Conservation (phyloP, 1,139 yeast species). For the Geotrichum europaeum region DNA sequence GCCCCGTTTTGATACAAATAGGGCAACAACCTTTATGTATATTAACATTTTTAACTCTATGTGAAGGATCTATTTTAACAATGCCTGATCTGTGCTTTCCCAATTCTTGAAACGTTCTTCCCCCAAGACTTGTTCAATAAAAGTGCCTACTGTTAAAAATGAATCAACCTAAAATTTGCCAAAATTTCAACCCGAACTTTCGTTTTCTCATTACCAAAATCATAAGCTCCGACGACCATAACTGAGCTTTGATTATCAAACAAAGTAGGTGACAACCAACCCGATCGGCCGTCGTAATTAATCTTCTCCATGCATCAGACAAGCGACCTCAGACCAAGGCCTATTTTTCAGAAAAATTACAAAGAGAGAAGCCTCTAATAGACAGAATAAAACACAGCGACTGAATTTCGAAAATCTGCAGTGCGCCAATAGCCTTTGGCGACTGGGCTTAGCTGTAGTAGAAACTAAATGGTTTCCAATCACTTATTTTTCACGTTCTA, state of each 20-base stretch:
- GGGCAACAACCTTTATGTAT: too few relatives aligned
- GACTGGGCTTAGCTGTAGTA: background rate
- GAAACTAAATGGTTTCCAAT: background rate
- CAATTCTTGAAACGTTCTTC: too few relatives aligned
- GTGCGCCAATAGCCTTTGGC: background rate
- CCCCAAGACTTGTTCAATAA: too few relatives aligned
- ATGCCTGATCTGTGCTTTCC: too few relatives aligned
- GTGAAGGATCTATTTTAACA: too few relatives aligned
- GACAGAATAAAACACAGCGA: too few relatives aligned
- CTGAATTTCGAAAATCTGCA: too few relatives aligned
- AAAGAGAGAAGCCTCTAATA: background rate
- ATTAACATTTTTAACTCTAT: too few relatives aligned
- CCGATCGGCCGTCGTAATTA: background rate
- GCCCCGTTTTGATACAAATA: too few relatives aligned
- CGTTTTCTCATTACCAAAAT: background rate
- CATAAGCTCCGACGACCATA: background rate
- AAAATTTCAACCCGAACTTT: too few relatives aligned
- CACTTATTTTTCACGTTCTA: background rate
- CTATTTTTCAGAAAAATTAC: background rate
- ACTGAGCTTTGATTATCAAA: background rate
- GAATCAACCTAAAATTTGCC: too few relatives aligned
- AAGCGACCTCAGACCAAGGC: background rate
- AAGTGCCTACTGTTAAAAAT: too few relatives aligned
- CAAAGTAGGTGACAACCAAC: background rate
- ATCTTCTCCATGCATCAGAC: background rate